These are phyloP conservation scores for Nemania abortiva DNA, from an alignment of 2,329 filamentous ascomycete species.

Conservation along the genomic window DNA sequence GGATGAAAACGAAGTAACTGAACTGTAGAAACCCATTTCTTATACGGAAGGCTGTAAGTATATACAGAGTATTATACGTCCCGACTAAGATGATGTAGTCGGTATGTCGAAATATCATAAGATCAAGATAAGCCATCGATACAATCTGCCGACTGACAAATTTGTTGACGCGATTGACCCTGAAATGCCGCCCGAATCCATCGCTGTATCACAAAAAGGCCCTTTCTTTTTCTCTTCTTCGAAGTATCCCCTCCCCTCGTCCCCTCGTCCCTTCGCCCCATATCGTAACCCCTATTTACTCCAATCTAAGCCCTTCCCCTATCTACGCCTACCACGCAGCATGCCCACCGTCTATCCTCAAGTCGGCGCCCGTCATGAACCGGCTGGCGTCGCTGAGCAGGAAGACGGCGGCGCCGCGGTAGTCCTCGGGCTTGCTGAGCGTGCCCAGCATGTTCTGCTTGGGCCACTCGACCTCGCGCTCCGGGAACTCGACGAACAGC, in stretches of 20 bases:
- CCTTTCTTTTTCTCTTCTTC: not conserved
- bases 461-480: constrained; percentile 76
- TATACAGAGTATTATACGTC: not conserved
- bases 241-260: not conserved
- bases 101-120: not conserved
- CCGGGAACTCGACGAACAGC: constrained; percentile 81
- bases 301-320: not conserved
- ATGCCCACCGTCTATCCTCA: constrained; percentile 80
- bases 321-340: constrained; percentile 66
- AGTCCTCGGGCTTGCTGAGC: constrained; percentile 75
- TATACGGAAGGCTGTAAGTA: not conserved
- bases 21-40: not conserved
- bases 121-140: not conserved
- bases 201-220: constrained; percentile 8
- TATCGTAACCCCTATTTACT: not conserved
- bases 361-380: constrained; percentile 77
- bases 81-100: not conserved
- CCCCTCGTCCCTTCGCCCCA: too few species aligned
- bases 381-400: constrained; percentile 74
- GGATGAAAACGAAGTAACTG: too few species aligned
- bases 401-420: constrained; percentile 77
- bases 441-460: constrained; percentile 86
- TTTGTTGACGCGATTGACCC: not conserved
- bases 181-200: constrained; percentile 19
- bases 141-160: not conserved